Conservation (phyloP, 169 alveolate genomes). For the Babesia ovata region DNA sequence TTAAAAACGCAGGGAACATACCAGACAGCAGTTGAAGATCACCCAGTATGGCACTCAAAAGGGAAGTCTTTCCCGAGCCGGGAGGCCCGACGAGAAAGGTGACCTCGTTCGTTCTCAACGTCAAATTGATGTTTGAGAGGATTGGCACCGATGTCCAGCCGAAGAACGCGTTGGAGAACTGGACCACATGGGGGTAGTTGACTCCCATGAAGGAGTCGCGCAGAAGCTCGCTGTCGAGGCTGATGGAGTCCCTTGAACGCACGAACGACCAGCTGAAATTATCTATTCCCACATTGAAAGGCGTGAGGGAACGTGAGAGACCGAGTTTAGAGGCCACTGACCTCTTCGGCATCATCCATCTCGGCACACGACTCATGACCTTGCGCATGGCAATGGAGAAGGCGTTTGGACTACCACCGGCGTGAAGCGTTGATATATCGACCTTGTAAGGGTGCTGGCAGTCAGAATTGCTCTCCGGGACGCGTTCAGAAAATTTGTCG, state of each 20-base stretch:
- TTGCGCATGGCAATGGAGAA: not conserved
- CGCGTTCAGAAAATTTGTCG: constrained; percentile 25
- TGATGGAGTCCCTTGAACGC: constrained; percentile 2
- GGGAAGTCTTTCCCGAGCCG: constrained; percentile 51
- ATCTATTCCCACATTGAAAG: not conserved
- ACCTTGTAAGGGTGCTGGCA: constrained; percentile 20
- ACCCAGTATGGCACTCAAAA: constrained; percentile 40
- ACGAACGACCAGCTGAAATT: not conserved
- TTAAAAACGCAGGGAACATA: not conserved
- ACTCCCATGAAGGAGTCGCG: constrained; percentile 37
- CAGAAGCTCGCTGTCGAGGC: constrained; percentile 3
- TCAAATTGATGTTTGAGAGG: constrained; percentile 21
- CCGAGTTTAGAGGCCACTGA: not conserved
- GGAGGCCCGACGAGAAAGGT: constrained; percentile 48
- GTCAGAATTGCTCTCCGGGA: not conserved
- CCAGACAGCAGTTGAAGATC: constrained; percentile 33
- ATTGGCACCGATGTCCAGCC: constrained; percentile 11
- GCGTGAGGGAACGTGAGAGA: not conserved
- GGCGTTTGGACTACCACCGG: not conserved
- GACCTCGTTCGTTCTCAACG: constrained; percentile 24
- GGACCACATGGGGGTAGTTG: constrained; percentile 41
- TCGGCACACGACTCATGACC: not conserved
- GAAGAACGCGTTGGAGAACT: constrained; percentile 46
- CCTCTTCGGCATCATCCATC: not conserved
- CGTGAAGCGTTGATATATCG: not conserved